phyloP scores from a whole-genome alignment of 495 filamentous ascomycete genomes.

The Terfezia boudieri region DNA sequence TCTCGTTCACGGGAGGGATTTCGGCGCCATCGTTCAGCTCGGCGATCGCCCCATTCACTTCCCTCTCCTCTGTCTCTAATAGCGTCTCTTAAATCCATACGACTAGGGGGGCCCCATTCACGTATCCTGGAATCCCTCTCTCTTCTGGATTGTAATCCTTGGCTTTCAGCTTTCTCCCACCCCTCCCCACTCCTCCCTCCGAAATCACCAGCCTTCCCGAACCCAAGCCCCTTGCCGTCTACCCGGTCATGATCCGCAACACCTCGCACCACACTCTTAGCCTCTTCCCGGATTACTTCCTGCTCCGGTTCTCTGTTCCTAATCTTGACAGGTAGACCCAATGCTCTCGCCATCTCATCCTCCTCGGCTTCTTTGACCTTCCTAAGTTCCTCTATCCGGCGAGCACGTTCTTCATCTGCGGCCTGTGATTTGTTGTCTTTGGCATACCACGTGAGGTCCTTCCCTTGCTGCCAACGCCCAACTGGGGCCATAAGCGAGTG shows the following conservation, averaged over 20 bases:
- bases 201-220: constrained; percentile 1
- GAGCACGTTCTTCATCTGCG: constrained; percentile 33
- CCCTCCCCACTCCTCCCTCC: constrained; percentile 1
- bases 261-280: constrained; percentile 6
- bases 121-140: constrained; percentile 1
- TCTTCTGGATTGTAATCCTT: neutral
- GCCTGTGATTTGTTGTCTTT: constrained; percentile 31
- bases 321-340: constrained; percentile 49
- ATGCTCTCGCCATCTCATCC: constrained; percentile 60
- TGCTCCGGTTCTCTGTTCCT: constrained; percentile 20
- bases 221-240: constrained; percentile 10
- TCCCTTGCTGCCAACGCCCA: constrained; percentile 83
- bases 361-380: constrained; percentile 79
- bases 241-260: constrained; percentile 7
- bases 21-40: too few species aligned
- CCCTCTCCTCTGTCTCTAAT: constrained; percentile 4
- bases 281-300: constrained; percentile 11
- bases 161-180: neutral
- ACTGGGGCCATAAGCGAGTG: constrained; percentile 92
- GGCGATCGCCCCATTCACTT: too few species aligned
- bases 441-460: constrained; percentile 74
- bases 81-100: too few species aligned
- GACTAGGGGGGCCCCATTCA: neutral
- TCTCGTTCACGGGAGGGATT: constrained; percentile 6
- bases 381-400: constrained; percentile 40